Percentiles rank a stretch among this genome's conserved stretches.
These are phyloP conservation scores for Aspergillus kassunensis DNA, from an alignment of 495 filamentous ascomycete genomes.

Conservation along the genomic window DNA sequence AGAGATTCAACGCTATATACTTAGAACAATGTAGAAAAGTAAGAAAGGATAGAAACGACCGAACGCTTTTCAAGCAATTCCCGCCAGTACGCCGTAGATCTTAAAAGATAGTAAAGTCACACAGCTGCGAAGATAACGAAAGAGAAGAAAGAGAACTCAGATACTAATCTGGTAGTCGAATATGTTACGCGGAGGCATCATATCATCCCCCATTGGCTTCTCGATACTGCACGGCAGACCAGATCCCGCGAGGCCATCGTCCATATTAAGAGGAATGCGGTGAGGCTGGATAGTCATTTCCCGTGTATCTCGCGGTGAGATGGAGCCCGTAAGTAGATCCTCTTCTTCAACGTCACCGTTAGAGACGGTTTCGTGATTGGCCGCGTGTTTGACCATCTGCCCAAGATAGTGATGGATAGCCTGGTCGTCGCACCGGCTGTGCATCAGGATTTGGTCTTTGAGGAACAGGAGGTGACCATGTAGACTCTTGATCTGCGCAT, in stretches of 20 bases:
- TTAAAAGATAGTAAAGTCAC: too few species aligned
- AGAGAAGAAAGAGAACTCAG: neutral
- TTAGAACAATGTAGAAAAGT: too few species aligned
- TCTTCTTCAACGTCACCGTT: neutral
- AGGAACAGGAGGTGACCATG: slow-evolving; percentile 46
- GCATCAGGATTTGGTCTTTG: slow-evolving; percentile 57
- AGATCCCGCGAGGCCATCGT: neutral
- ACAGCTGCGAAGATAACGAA: slow-evolving; percentile 15
- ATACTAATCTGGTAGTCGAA: slow-evolving; percentile 7
- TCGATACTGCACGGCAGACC: neutral
- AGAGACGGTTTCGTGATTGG: slow-evolving; percentile 21
- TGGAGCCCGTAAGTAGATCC: neutral
- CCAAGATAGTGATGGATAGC: slow-evolving; percentile 50
- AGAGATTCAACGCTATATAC: too few species aligned
- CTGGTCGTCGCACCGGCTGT: slow-evolving; percentile 57
- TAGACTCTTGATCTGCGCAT: slow-evolving; percentile 8
- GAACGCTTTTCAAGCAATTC: too few species aligned
- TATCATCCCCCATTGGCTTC: neutral
- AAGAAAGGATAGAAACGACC: too few species aligned
- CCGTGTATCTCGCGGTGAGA: too few species aligned
- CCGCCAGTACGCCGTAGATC: too few species aligned
- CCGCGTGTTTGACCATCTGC: slow-evolving; percentile 42
- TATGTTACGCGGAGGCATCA: slow-evolving; percentile 1
- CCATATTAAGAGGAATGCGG: neutral
- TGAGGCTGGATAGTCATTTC: neutral